Evolutionary conservation across 2,329 filamentous ascomycete genomes (phyloP), one percentile per base, ranked within the genome.

Genomic region (Clonostachys rhizophaga): DNA sequence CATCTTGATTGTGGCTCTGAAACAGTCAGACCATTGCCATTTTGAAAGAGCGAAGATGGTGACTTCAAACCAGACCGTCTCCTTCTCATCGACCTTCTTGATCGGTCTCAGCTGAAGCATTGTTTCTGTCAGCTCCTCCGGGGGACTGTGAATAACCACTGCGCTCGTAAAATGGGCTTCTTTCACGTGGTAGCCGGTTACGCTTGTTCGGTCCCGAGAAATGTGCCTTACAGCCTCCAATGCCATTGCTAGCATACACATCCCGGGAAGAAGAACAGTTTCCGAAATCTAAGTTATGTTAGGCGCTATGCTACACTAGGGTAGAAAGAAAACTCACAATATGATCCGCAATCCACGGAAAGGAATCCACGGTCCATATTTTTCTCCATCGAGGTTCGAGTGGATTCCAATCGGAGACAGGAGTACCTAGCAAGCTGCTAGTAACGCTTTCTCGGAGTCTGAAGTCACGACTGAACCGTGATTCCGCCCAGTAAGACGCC

Each of bases 331-430:
- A 16, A 57, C 51, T 75, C 44, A 58, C 47, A 7, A 49, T 42
- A 47, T 75, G 69, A 43, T 71, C 62, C 6, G 49, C 45, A 1
- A 74, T 47, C 72, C 71, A 75, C 4, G 59, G 52, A 3, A 56
- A 46, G 11, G 55, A 54, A 2, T 47, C 42, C 1, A 55, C 16
- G n/a, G 50, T 47, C 1, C 62, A 36, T 13, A 53, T 40, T 43
- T 59, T 56, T 12, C 53, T 48, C 56, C 56, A 63, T 1, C 49
- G 49, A 8, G 56, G 54, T 46, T 61, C 55, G 10, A 54, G 48
- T 5, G 43, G 43, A 30, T 56, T 58, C 34, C 47, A 54, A 18
- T 42, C 33, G 8, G 17, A 33, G n/a, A 16, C 18, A 5, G 36
- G 45, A 11, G 16, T 33, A 34, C 45, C 45, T 1, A 65, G 42